Percentiles rank a stretch among this genome's conserved stretches.
These are phyloP conservation scores for Citrus medica DNA, from an alignment of 345 rosid species.

Conservation along the genomic window DNA sequence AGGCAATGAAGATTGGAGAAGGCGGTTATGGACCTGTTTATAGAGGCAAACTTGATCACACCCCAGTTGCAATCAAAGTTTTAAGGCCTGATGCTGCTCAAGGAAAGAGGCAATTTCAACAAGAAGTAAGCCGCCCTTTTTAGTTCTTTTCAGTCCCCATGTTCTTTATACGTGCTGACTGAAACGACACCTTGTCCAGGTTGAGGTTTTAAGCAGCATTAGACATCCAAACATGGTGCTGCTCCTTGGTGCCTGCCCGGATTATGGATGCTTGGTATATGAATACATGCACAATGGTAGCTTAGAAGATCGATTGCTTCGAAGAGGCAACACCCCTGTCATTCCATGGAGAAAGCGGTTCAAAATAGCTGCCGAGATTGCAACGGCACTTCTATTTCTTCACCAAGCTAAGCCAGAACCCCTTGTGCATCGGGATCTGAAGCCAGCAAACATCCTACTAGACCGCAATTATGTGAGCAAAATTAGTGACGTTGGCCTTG, in stretches of 20 bases:
- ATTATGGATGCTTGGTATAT: slow-evolving; percentile 84
- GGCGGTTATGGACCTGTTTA: slow-evolving; percentile 98
- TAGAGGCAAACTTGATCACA: slow-evolving; percentile 81
- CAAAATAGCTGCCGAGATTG: slow-evolving; percentile 73
- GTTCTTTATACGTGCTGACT: not conserved
- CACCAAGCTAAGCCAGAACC: slow-evolving; percentile 98
- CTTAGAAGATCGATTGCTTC: slow-evolving; percentile 77
- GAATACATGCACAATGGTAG: slow-evolving; percentile 81
- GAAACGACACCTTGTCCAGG: slow-evolving; percentile 30
- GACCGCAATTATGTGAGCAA: slow-evolving; percentile 82
- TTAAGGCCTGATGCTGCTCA: slow-evolving; percentile 89
- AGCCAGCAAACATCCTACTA: slow-evolving; percentile 90
- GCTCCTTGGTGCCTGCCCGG: slow-evolving; percentile 92
- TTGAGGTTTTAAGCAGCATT: slow-evolving; percentile 77
- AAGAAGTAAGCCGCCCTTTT: slow-evolving; percentile 50
- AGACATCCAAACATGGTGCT: slow-evolving; percentile 95
- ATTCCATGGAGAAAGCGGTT: slow-evolving; percentile 73
- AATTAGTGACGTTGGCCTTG: slow-evolving; percentile 93
- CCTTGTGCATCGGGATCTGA: slow-evolving; percentile 87
- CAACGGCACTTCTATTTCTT: slow-evolving; percentile 79
- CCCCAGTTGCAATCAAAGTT: slow-evolving; percentile 85
- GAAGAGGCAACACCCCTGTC: slow-evolving; percentile 58
- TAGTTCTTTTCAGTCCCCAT: not conserved
- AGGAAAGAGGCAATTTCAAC: slow-evolving; percentile 85
- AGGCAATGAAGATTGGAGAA: slow-evolving; percentile 66